Base-by-base conservation (phyloP, 2,329 filamentous ascomycete genomes). In the Botrytis pseudocinerea region DNA sequence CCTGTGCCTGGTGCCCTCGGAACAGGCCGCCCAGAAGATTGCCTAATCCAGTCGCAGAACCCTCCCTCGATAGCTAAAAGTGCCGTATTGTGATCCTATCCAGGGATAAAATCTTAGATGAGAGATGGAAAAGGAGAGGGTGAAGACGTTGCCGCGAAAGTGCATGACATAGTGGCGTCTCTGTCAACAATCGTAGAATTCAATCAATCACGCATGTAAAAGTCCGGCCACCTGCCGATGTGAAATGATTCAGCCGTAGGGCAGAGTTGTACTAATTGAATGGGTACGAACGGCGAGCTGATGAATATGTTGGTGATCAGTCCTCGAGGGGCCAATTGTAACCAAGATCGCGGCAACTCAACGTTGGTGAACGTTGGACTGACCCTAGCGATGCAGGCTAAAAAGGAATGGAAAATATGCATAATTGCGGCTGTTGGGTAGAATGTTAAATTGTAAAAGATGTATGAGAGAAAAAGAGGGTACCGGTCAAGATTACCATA, bases 311-410 rank as follows among this genome's bases (percentile, higher is more conserved):
- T 68, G 70, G 70, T 71, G 61, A 71, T 59, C 70, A 60, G 70
- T 68, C 70, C 70, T 72, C 70, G 70, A 72, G 70, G 63, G 70
- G 68, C 51, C 70, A 72, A 72, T 69, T 70, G 71, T 73, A 61
- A 74, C 75, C 35, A 70, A n/a, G 54, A 60, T 44, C 57, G 72
- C 74, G 75, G 75, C 76, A 77, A 69, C 64, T 76, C 65, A 73
- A 74, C 66, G 62, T 76, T 76, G 70, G 69, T 69, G 63, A 74
- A 61, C 38, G 71, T 73, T 72, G 61, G 70, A 71, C 70, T 42
- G 48, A 68, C 61, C 70, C 70, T 59, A 71, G 35, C 40, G 61
- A 57, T 14, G 70, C 70, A 68, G 16, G 62, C 46, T 18, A 46
- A 66, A 32, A 22, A 59, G 70, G 48, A 66, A 54, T 54, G n/a